Evolutionary conservation across 495 filamentous ascomycete genomes (phyloP).

Genomic region (Hypoxylon rickii): DNA sequence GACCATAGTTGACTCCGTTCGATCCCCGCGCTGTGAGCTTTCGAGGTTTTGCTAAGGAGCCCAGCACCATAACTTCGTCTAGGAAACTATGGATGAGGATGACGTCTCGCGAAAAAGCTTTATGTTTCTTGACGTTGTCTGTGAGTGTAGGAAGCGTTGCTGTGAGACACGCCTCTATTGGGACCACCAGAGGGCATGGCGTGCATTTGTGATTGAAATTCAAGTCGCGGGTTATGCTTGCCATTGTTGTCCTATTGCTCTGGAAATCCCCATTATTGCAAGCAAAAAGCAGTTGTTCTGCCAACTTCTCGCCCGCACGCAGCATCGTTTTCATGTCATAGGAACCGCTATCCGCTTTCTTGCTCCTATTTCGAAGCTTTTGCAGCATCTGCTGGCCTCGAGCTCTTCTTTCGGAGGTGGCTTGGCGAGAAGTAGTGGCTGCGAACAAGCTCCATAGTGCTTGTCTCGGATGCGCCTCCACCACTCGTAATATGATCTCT

Average conservation of each 20-base stretch:
- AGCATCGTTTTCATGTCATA: conserved; percentile 71
- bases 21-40: conserved; percentile 87
- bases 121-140: conserved; percentile 72
- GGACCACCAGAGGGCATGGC: conserved; percentile 83
- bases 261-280: conserved; percentile 76
- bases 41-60: conserved; percentile 88
- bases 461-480: conserved; percentile 80
- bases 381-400: conserved; percentile 58
- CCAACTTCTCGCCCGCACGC: conserved; percentile 76
- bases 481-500: conserved; percentile 79
- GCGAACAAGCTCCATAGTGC: conserved; percentile 92
- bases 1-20: conserved; percentile 83
- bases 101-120: conserved; percentile 72
- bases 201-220: conserved; percentile 82
- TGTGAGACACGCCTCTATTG: conserved; percentile 81
- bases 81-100: conserved; percentile 65
- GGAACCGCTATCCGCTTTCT: conserved; percentile 41
- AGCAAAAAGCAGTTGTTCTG: conserved; percentile 77
- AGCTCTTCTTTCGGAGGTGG: conserved; percentile 53
- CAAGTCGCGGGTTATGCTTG: conserved; percentile 75
- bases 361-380: conserved; percentile 41
- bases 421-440: conserved; percentile 60
- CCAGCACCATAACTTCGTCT: conserved; percentile 86
- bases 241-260: conserved; percentile 63
- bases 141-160: conserved; percentile 78